Evolutionary conservation across 768 basidiomycete species (phyloP).

Genomic region (Russula virescens): DNA sequence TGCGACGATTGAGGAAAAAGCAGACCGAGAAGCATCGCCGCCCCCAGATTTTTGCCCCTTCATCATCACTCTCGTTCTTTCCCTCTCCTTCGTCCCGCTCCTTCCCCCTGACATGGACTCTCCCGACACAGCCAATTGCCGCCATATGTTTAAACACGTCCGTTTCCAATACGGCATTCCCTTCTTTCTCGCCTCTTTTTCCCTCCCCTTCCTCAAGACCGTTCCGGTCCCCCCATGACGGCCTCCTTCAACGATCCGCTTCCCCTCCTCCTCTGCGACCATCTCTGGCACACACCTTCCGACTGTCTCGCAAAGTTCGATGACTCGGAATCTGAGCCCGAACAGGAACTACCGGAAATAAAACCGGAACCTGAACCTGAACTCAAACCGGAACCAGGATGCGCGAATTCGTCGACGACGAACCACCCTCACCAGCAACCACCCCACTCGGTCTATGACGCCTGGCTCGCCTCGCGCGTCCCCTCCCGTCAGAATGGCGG

Average conservation of each 20-base stretch:
- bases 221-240: background rate
- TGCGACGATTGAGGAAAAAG: too few relatives aligned
- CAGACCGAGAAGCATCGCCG: too few relatives aligned
- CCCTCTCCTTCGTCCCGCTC: background rate
- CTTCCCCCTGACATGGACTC: constrained; percentile 7
- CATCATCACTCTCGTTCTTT: background rate
- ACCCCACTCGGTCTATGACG: constrained; percentile 23
- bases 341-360: background rate
- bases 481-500: constrained; percentile 13
- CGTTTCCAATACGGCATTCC: constrained; percentile 4
- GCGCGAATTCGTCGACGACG: background rate
- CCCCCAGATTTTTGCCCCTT: too few relatives aligned
- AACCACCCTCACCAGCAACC: background rate
- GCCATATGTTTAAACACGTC: constrained; percentile 11
- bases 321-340: constrained; percentile 3
- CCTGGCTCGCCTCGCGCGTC: constrained; percentile 30
- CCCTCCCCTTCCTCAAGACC: background rate
- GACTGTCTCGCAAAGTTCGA: constrained; percentile 1
- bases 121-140: constrained; percentile 18
- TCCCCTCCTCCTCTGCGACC: constrained; percentile 13
- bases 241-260: constrained; percentile 8
- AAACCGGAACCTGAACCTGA: constrained; percentile 1
- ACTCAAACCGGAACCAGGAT: background rate
- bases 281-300: background rate
- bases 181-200: background rate